Percentiles rank a stretch among this genome's conserved stretches.
Conservation (phyloP, 371 early-diverging fungal genomes). For the Rhizopus delemar region DNA sequence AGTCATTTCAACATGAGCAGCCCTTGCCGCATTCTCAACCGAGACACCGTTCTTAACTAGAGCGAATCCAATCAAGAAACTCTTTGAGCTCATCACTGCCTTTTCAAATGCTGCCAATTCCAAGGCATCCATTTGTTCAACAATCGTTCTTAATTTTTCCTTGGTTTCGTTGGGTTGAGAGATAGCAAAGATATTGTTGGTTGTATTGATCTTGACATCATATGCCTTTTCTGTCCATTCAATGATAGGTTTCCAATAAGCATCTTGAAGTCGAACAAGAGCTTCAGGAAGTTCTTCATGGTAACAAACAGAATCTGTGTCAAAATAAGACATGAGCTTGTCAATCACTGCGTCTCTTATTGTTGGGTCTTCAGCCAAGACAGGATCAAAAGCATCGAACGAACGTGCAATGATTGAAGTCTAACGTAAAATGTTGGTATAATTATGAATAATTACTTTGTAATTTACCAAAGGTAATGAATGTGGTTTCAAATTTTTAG, state of each 20-base stretch:
- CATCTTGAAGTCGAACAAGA: slow-evolving; percentile 77
- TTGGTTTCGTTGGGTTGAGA: slow-evolving; percentile 68
- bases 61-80: slow-evolving; percentile 86
- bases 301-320: slow-evolving; percentile 89
- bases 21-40: slow-evolving; percentile 79
- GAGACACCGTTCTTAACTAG: slow-evolving; percentile 71
- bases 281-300: slow-evolving; percentile 78
- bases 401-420: slow-evolving; percentile 87
- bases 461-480: slow-evolving; percentile 80
- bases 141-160: slow-evolving; percentile 52
- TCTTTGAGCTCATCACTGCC: slow-evolving; percentile 85
- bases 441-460: neutral
- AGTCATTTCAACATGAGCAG: slow-evolving; percentile 83
- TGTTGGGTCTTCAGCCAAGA: slow-evolving; percentile 29
- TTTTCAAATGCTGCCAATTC: slow-evolving; percentile 89
- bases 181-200: slow-evolving; percentile 70
- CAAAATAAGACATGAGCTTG: slow-evolving; percentile 75
- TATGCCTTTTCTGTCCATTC: slow-evolving; percentile 72
- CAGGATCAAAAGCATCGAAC: slow-evolving; percentile 69
- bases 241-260: slow-evolving; percentile 83
- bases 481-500: slow-evolving; percentile 74
- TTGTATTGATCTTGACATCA: slow-evolving; percentile 70
- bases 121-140: slow-evolving; percentile 64
- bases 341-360: slow-evolving; percentile 69
- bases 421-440: slow-evolving; percentile 30